Conservation (phyloP, 164 flowering plant genomes). For the Vitis vinifera region ASM3070453v1 NC_081811.1:254501-255000, state of each 20-base stretch:
- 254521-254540: background rate
- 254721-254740: conserved; percentile 8
- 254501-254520: background rate
- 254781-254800: no score
- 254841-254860: no score
- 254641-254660: conserved; percentile 7
- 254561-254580: background rate
- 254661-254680: background rate
- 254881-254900: no score
- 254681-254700: background rate
- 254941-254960: no score
- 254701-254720: background rate
- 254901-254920: no score
- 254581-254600: conserved; percentile 5
- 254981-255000: no score
- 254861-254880: no score
- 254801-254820: no score
- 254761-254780: no score
- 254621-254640: conserved; percentile 6
- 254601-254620: conserved; percentile 8
- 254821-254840: no score
- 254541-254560: background rate
- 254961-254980: no score
- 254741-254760: background rate
- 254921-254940: no score